Base-by-base conservation (phyloP, 768 basidiomycete species). In the Russula sp. region DNA sequence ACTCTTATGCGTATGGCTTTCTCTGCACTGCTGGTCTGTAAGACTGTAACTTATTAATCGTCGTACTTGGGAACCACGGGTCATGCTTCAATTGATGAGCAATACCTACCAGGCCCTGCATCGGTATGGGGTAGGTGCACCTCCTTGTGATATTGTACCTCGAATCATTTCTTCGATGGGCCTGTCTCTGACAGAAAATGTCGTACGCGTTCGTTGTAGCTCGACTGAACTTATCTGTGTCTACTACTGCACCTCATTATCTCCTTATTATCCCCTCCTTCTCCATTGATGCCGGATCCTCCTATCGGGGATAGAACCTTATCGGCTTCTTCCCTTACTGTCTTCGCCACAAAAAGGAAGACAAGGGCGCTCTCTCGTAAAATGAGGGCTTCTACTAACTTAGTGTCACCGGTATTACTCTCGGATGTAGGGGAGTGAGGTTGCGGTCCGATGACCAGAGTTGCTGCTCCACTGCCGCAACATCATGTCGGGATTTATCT, bases 181-280 rank as follows among this genome's bases (percentile, higher is more conserved):
- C 32, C 7, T 40, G 24, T 18, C 28, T 32, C 51, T 11, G 18
- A 44, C 20, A 30, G 18, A 42, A 42, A 28, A 62, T 62, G 54
- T 54, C 61, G 46, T 62, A 62, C 38, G 52, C 54, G 24, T 13
- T 11, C 48, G 46, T 40, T 50, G 14, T 54, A 5, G 20, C 46
- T 16, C 51, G 30, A 20, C 60, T 16, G 13, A 49, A 30, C 30
- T 30, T 1, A 30, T 42, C 55, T 4, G 14, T 44, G 4, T 44
- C 42, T 18, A 28, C 28, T 28, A n/a, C n/a, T n/a, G n/a, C n/a
- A n/a, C n/a, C n/a, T n/a, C n/a, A n/a, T 42, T 20, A 40, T 6
- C 16, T 61, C 53, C 5, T 34, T 36, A 5, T 36, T 36, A 14
- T 36, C 36, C 14, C 36, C 36, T 11, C 14, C 38, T 14, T 38